These are phyloP conservation scores for Albophoma yamanashiensis DNA, from an alignment of 2,329 filamentous ascomycete species.

Conservation along the genomic window DNA sequence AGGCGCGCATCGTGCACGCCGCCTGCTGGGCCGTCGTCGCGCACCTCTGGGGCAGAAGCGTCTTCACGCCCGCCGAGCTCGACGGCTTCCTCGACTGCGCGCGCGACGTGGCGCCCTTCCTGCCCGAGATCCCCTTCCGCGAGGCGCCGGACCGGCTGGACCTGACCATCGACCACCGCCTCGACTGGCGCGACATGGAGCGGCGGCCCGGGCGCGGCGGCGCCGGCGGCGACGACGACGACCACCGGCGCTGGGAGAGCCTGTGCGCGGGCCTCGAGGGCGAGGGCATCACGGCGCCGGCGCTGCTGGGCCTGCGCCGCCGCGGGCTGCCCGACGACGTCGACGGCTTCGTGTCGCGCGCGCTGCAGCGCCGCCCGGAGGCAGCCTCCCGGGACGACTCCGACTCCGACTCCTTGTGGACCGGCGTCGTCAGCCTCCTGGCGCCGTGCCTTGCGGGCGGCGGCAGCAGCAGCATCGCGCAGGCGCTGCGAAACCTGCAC, in stretches of 20 bases:
- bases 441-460: background rate
- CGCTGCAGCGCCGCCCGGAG: background rate
- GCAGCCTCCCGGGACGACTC: no score
- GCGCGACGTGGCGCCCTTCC: conserved; percentile 1
- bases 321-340: conserved; percentile 1
- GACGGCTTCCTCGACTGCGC: conserved; percentile 5
- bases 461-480: conserved; percentile 1
- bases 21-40: conserved; percentile 5
- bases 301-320: background rate
- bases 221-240: background rate
- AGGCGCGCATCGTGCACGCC: conserved; percentile 4
- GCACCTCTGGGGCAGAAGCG: background rate
- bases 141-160: conserved; percentile 4
- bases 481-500: conserved; percentile 3
- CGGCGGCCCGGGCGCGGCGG: background rate
- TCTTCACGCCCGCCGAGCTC: conserved; percentile 4
- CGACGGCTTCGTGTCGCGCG: conserved; percentile 1
- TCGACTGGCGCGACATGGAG: conserved; percentile 2
- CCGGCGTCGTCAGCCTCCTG: conserved; percentile 2
- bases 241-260: conserved; percentile 1
- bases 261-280: background rate
- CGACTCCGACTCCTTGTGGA: no score
- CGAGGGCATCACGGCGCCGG: conserved; percentile 2
- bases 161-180: conserved; percentile 4
- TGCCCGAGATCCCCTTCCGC: conserved; percentile 3